Conservation (phyloP, 2,329 filamentous ascomycete species). For the Fusarium sp. region DNA sequence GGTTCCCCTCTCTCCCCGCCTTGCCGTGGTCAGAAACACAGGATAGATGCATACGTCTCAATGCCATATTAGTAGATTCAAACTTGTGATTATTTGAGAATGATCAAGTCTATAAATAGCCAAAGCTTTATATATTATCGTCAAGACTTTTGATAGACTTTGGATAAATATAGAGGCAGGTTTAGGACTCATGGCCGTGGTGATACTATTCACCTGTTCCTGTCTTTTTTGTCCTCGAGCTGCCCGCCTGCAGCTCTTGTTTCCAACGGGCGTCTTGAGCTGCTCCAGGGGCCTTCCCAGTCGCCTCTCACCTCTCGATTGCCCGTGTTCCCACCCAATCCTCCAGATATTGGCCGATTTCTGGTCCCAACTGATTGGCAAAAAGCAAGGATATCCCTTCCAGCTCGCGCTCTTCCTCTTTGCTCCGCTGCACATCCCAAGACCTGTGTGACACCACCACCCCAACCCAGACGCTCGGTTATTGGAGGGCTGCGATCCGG, state of each 20-base stretch:
- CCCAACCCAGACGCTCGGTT: conserved; percentile 12
- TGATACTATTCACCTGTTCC: too few relatives aligned
- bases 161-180: too few relatives aligned
- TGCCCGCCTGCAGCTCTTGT: neutral
- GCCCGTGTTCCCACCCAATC: neutral
- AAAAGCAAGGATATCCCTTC: conserved; percentile 1
- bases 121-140: too few relatives aligned
- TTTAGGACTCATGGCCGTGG: too few relatives aligned
- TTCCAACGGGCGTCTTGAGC: conserved; percentile 2
- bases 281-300: conserved; percentile 12
- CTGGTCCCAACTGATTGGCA: conserved; percentile 6
- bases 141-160: too few relatives aligned
- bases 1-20: neutral
- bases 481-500: conserved; percentile 24
- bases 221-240: too few relatives aligned
- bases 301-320: too few relatives aligned
- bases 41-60: too few relatives aligned
- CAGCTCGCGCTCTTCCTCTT: neutral
- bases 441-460: conserved; percentile 16
- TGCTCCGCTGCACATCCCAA: neutral
- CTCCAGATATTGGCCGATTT: conserved; percentile 1
- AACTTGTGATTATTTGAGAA: too few relatives aligned
- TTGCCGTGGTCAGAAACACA: too few relatives aligned
- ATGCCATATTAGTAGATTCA: too few relatives aligned
- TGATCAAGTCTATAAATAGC: too few relatives aligned